A percentile compares a stretch with the other conserved stretches of the same genome.
phyloP scores from a whole-genome alignment of 305 asterid species.

The Fraxinus nigra region DNA sequence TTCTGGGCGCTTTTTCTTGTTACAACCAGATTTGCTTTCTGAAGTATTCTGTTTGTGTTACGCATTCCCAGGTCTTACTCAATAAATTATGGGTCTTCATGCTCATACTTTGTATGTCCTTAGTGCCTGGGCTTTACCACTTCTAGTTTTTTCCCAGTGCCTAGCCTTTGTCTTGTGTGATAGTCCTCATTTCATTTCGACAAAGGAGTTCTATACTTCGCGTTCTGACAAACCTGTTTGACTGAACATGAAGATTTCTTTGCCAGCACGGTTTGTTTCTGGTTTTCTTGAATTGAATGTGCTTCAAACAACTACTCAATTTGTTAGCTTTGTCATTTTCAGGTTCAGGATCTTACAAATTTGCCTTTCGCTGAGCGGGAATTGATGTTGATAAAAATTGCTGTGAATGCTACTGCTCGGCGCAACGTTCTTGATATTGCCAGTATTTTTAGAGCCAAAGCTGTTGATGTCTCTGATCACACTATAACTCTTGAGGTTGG shows the following conservation, averaged over 20 bases:
- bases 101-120: background rate
- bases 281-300: conserved; percentile 8
- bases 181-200: background rate
- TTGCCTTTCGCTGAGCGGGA: conserved; percentile 91
- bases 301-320: conserved; percentile 24
- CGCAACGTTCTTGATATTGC: conserved; percentile 94
- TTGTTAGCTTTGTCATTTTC: conserved; percentile 26
- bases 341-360: conserved; percentile 88
- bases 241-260: background rate
- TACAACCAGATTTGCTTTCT: background rate
- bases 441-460: conserved; percentile 93
- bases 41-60: background rate
- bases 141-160: background rate
- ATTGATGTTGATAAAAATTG: conserved; percentile 79
- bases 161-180: background rate
- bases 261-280: background rate
- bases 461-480: conserved; percentile 94
- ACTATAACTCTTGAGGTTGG: conserved; percentile 85
- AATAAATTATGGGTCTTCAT: background rate
- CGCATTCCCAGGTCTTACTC: background rate
- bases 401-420: conserved; percentile 85
- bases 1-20: background rate
- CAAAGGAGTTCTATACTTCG: background rate
- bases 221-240: background rate
- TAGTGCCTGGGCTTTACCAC: background rate